Evolutionary conservation across 2,329 filamentous ascomycete species (phyloP), one percentile per base, ranked within the genome.

Genomic region (Exophiala lecanii-corni): DNA sequence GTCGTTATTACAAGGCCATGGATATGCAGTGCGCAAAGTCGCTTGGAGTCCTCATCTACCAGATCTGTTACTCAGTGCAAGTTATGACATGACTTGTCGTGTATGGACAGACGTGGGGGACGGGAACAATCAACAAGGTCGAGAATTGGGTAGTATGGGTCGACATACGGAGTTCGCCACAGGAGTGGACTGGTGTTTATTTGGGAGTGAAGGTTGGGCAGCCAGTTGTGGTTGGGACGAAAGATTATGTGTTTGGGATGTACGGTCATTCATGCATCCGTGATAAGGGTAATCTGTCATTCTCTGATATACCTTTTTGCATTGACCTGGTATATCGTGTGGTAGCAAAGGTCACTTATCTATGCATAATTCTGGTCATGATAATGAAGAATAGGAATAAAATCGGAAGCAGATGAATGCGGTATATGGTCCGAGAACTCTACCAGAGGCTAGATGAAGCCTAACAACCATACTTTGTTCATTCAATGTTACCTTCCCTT

Each of bases 51-150:
- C 92, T 7, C 92, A 98, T 69, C 76, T 92, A n/a, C 81, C 82
- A 45, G 87, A 97, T 61, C 77, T 95, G 7, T 67, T 98, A 31
- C 74, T 95, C 31, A 92, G 82, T 56, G 91, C 86, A 1, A 92
- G 89, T 61, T 98, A 98, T 65, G 92, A 98, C 66, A 98, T 98
- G 92, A 95, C 87, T 4, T 94, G 92, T 55, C 79, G 92, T 21
- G 74, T 96, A 37, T 98, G 92, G 92, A 88, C 82, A 9, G 92
- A 97, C 61, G 86, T 80, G n/a, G 78, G 73, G 25, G 52, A 64
- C 47, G 51, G 68, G 6, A 26, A 6, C 6, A 57, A 57, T 17
- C 63, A 60, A 3, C 55, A 64, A 62, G 38, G 62, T 50, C 56
- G 71, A 6, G 82, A 95, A 64, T 69, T 95, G 56, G 89, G 89